A percentile compares a stretch with the other conserved stretches of the same genome.
phyloP scores from a whole-genome alignment of 805 yeast genomes.

The Metschnikowia bowlesiae region DNA sequence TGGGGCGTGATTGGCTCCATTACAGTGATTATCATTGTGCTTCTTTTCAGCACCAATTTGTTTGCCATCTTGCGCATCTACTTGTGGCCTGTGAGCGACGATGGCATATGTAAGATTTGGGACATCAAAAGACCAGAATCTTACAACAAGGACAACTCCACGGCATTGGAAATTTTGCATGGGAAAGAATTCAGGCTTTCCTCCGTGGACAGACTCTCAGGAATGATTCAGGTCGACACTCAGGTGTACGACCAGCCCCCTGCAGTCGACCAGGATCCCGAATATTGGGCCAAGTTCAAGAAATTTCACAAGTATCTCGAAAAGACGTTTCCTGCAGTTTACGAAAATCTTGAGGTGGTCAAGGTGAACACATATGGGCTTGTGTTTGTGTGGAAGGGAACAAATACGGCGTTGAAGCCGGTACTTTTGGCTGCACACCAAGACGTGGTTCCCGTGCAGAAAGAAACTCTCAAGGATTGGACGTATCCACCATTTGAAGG shows the following conservation, averaged over 20 bases:
- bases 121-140: conserved; percentile 22
- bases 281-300: conserved; percentile 18
- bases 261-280: conserved; percentile 14
- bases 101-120: conserved; percentile 15
- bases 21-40: conserved; percentile 11
- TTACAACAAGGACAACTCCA: conserved; percentile 24
- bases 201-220: conserved; percentile 13
- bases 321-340: conserved; percentile 30
- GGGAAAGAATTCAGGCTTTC: conserved; percentile 7
- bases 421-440: conserved; percentile 37
- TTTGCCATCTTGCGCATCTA: conserved; percentile 18
- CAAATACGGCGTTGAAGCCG: conserved; percentile 27
- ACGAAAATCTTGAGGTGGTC: conserved; percentile 28
- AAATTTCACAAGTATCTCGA: conserved; percentile 29
- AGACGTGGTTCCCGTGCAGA: conserved; percentile 41
- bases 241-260: conserved; percentile 18
- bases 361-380: conserved; percentile 35
- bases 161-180: conserved; percentile 19
- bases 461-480: conserved; percentile 37
- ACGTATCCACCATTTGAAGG: conserved; percentile 37
- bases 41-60: conserved; percentile 20
- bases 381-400: conserved; percentile 37
- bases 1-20: conserved; percentile 5
- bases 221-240: conserved; percentile 17
- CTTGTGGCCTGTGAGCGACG: conserved; percentile 13